A percentile compares a stretch with the other conserved stretches of the same genome.
phyloP scores from a whole-genome alignment of 345 rosid species.

The thale cress (Arabidopsis thaliana) region DNA sequence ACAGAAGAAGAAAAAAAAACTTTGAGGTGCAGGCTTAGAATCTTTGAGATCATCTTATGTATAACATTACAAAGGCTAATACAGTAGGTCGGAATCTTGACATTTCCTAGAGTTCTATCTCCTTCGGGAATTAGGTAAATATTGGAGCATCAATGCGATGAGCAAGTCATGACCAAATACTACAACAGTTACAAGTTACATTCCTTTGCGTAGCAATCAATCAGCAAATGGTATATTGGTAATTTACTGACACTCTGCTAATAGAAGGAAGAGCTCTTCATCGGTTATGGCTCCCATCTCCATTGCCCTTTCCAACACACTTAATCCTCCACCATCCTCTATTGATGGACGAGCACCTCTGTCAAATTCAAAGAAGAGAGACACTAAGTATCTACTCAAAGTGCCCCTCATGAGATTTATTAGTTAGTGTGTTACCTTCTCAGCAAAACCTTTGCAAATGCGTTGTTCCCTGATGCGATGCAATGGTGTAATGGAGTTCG shows the following conservation, averaged over 20 bases:
- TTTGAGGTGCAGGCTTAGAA: no score
- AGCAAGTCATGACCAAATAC: conserved; percentile 8
- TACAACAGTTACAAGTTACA: conserved; percentile 27
- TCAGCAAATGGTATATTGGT: background rate
- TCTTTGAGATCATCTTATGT: no score
- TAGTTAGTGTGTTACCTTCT: conserved; percentile 58
- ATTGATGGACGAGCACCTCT: conserved; percentile 80
- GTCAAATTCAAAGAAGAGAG: conserved; percentile 22
- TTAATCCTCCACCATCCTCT: conserved; percentile 76
- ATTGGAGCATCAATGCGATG: background rate
- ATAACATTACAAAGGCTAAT: no score
- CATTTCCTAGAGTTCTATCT: no score
- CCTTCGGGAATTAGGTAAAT: no score
- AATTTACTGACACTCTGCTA: conserved; percentile 51
- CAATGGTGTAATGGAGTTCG: conserved; percentile 89
- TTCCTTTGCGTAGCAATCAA: conserved; percentile 20
- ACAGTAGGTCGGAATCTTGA: no score
- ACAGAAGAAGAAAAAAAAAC: no score
- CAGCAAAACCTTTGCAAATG: conserved; percentile 73
- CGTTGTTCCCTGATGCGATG: conserved; percentile 59
- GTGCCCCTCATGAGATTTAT: background rate
- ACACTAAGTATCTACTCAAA: background rate
- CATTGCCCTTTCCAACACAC: conserved; percentile 87
- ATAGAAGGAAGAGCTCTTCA: conserved; percentile 79
- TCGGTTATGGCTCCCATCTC: conserved; percentile 91